Evolutionary conservation across 768 basidiomycete genomes (phyloP), one percentile per base, ranked within the genome.

Genomic region (Rhodosporidiobolus sp.): DNA sequence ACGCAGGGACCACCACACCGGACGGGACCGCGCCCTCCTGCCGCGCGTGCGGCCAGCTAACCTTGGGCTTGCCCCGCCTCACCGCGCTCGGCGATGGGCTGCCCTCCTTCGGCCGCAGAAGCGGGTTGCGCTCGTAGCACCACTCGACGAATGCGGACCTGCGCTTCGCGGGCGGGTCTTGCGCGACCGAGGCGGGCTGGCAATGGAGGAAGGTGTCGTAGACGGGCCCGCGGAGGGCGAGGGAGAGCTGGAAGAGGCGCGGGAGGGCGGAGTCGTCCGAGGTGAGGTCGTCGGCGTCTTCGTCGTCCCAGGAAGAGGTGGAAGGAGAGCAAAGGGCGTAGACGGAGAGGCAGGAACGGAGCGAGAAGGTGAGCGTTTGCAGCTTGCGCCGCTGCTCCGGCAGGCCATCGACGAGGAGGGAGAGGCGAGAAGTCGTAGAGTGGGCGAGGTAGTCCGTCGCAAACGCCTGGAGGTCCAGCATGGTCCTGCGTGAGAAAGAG

Each of bases 201-300:
- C 35, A 38, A 10, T 12, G 26, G 35, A 67, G 53, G 68, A 74
- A 74, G 10, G 43, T 43, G 34, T 67, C 56, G 52, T 59, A 67
- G 17, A 32, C n/a, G 4, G 61, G 62, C 1, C 73, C 73, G n/a
- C 60, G 60, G 12, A 67, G 68, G 26, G 58, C 49, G 56, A 74
- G 38, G 22, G 65, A 57, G n/a, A 66, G 55, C 26, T 68, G 73
- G 52, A 74, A 74, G 34, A 70, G 68, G 32, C 73, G 68, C n/a
- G 68, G 73, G 17, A 74, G 68, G 22, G 68, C 65, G 34, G 35
- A 8, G 6, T 57, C 9, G 60, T 74, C 73, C 3, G 16, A 38
- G 4, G 10, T n/a, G 56, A 38, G 52, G 52, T 70, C 65, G 17
- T 14, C 4, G 8, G 55, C 65, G 56, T 70, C 62, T 32, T 74